Base-by-base conservation (phyloP, 2,329 filamentous ascomycete species). In the Fusarium graminum region DNA sequence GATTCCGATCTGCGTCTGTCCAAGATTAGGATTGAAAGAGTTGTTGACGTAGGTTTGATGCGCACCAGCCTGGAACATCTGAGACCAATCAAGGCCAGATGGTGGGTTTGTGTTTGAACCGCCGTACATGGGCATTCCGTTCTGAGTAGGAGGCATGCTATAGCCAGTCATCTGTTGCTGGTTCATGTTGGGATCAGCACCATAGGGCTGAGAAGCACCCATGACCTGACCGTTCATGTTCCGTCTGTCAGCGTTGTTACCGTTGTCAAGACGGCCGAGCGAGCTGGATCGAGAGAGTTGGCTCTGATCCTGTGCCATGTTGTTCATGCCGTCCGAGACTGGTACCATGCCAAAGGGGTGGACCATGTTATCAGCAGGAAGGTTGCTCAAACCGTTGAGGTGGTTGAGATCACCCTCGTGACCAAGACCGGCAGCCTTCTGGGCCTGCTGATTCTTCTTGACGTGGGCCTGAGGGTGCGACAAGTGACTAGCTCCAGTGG, bases 401-500 rank as follows among this genome's bases (percentile, higher is more conserved):
- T 88, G 86, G 75, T 83, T 82, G 75, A 89, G 76, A 42, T 82
- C 82, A 65, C 85, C 83, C 40, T 87, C 85, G 52, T 81, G 80
- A 68, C 80, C 81, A 70, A 85, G 80, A 47, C 82, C 81, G 52
- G 80, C 81, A 44, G 80, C 78, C 78, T 89, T 87, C 73, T 89
- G 86, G 19, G 83, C 82, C 61, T 84, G 82, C 65, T 87, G 85
- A 73, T 87, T 85, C 81, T 93, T 94, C 83, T 93, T 94, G 75
- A 95, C 85, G 80, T 96, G 92, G 68, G 92, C 91, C 79, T 94
- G 92, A 34, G 93, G 92, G 80, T 97, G 93, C 71, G 94, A 96
- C 79, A 99, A 81, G 82, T 99, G 95, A 75, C 92, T 97, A 66
- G 93, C 93, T 72, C 94, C 94, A 16, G 93, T 97, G 53, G 95